Conservation (phyloP, 2,329 filamentous ascomycete genomes). For the Clonostachys chloroleuca region DNA sequence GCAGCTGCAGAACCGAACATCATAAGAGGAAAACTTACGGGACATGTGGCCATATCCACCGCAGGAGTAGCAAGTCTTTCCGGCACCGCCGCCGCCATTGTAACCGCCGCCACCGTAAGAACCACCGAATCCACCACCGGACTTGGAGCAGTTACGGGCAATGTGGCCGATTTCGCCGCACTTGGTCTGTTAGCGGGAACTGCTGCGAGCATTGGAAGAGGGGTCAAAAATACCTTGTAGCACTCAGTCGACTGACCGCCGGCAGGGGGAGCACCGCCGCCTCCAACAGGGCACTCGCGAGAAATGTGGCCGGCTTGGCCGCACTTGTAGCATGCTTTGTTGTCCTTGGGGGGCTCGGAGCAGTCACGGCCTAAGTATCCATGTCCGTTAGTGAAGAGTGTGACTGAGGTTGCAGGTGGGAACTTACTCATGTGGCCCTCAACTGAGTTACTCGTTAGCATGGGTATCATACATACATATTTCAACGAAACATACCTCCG, state of each 20-base stretch:
- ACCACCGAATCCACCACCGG: conserved; percentile 44
- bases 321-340: conserved; percentile 72
- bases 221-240: conserved; percentile 64
- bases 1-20: too few relatives aligned
- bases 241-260: conserved; percentile 62
- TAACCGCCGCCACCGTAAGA: conserved; percentile 40
- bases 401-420: not conserved
- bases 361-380: conserved; percentile 76
- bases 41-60: conserved; percentile 97
- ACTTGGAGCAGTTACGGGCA: conserved; percentile 81
- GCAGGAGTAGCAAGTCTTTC: conserved; percentile 97
- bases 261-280: conserved; percentile 39
- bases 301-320: conserved; percentile 86
- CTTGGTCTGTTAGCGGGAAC: conserved; percentile 26
- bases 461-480: not conserved
- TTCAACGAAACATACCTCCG: conserved; percentile 53
- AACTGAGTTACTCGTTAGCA: conserved; percentile 21
- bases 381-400: conserved; percentile 9
- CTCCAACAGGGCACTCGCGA: conserved; percentile 69
- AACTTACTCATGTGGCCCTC: conserved; percentile 75
- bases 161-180: conserved; percentile 97
- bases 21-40: conserved; percentile 44
- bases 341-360: conserved; percentile 84
- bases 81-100: conserved; percentile 47
- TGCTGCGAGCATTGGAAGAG: not conserved